These are phyloP conservation scores for Drechslerella dactyloides DNA, from an alignment of 2,329 filamentous ascomycete genomes.

Conservation along the genomic window DNA sequence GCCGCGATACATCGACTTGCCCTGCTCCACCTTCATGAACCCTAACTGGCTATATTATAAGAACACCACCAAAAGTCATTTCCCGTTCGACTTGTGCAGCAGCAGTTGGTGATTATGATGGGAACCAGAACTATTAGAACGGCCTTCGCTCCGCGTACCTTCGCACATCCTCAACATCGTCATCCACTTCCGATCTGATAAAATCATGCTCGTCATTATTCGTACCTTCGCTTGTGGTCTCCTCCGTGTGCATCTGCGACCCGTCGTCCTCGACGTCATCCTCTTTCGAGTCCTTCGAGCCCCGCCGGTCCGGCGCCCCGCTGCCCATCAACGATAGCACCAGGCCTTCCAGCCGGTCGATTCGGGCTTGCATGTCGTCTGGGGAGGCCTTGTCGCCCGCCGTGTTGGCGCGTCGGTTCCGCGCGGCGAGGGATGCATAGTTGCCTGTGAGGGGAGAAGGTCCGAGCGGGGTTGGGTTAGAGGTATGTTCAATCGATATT, in stretches of 20 bases:
- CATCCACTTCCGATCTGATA: slow-evolving; percentile 63
- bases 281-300: slow-evolving; percentile 59
- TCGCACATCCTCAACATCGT: slow-evolving; percentile 64
- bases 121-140: slow-evolving; percentile 57
- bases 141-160: slow-evolving; percentile 60
- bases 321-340: slow-evolving; percentile 89
- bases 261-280: slow-evolving; percentile 67
- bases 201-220: slow-evolving; percentile 59
- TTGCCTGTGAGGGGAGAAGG: slow-evolving; percentile 48
- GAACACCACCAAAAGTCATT: slow-evolving; percentile 61
- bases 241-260: slow-evolving; percentile 55
- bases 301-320: slow-evolving; percentile 52
- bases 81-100: slow-evolving; percentile 43
- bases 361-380: slow-evolving; percentile 98
- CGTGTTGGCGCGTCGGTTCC: slow-evolving; percentile 49
- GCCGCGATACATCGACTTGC: slow-evolving; percentile 77
- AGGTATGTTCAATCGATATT: slow-evolving; percentile 8
- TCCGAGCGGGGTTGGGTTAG: slow-evolving; percentile 11
- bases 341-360: slow-evolving; percentile 89
- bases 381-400: slow-evolving; percentile 60
- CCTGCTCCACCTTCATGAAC: slow-evolving; percentile 79
- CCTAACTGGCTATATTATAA: slow-evolving; percentile 59
- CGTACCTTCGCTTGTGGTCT: slow-evolving; percentile 49
- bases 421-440: slow-evolving; percentile 43
- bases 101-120: too few relatives aligned